A percentile compares a stretch with the other conserved stretches of the same genome.
Evolutionary conservation across 2,329 filamentous ascomycete species (phyloP).

Genomic region (Xylaria sp.): DNA sequence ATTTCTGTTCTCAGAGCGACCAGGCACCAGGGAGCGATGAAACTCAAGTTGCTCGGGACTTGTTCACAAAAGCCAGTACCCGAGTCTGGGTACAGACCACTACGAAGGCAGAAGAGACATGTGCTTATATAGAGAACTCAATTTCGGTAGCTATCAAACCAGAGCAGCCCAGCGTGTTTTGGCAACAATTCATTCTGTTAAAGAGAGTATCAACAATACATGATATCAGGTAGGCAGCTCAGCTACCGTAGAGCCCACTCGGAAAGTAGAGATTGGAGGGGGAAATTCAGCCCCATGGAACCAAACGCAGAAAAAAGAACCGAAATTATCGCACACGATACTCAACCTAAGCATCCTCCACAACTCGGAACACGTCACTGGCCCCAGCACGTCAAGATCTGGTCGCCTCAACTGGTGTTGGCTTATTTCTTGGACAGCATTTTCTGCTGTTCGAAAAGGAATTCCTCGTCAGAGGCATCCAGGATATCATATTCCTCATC

Average conservation of each 20-base stretch:
- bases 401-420: not conserved
- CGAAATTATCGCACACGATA: constrained; percentile 19
- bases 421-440: constrained; percentile 38
- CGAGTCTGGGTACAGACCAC: not conserved
- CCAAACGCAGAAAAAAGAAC: constrained; percentile 17
- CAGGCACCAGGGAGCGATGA: no score
- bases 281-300: constrained; percentile 20
- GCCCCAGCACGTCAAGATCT: not conserved
- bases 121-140: constrained; percentile 21
- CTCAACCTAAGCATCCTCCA: constrained; percentile 3
- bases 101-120: not conserved
- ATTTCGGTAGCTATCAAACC: constrained; percentile 28
- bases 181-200: constrained; percentile 28
- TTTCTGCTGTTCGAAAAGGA: constrained; percentile 60
- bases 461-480: constrained; percentile 92
- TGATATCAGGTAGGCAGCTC: constrained; percentile 20
- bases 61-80: no score
- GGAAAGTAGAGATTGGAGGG: constrained; percentile 17
- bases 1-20: no score
- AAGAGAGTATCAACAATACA: constrained; percentile 30
- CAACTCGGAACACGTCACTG: not conserved
- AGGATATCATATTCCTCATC: constrained; percentile 99
- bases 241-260: constrained; percentile 6
- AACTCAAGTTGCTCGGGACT: no score
- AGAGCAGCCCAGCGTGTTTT: constrained; percentile 19